These are phyloP conservation scores for Ascochyta clinopodiicola DNA, from an alignment of 2,329 filamentous ascomycete species.

Conservation along the genomic window DNA sequence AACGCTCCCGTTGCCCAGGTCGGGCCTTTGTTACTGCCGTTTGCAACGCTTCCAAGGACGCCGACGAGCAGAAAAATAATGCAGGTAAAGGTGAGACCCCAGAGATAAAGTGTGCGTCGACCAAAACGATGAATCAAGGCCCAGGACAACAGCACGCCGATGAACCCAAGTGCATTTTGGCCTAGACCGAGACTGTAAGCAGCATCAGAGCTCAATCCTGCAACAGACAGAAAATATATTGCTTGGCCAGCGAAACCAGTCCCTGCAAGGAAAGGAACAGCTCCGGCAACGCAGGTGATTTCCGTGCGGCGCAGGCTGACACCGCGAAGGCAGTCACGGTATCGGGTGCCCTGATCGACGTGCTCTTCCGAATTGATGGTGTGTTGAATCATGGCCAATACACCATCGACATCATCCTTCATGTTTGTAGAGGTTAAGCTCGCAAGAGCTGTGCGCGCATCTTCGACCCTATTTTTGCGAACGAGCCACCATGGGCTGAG, in stretches of 20 bases:
- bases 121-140: slow-evolving; percentile 77
- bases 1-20: slow-evolving; percentile 27
- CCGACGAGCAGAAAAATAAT: slow-evolving; percentile 66
- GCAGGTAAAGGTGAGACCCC: slow-evolving; percentile 65
- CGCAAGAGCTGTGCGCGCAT: slow-evolving; percentile 6
- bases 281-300: slow-evolving; percentile 62
- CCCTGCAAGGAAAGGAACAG: slow-evolving; percentile 46
- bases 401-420: slow-evolving; percentile 23
- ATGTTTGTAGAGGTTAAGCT: slow-evolving; percentile 50
- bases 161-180: slow-evolving; percentile 61
- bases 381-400: slow-evolving; percentile 78
- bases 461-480: slow-evolving; percentile 4
- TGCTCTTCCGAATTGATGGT: slow-evolving; percentile 77
- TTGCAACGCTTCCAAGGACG: slow-evolving; percentile 3
- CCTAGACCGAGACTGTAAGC: slow-evolving; percentile 56
- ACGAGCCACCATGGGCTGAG: slow-evolving; percentile 12
- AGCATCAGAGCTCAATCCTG: slow-evolving; percentile 48
- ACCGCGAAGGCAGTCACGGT: slow-evolving; percentile 81
- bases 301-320: slow-evolving; percentile 78
- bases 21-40: slow-evolving; percentile 44
- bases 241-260: slow-evolving; percentile 31
- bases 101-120: slow-evolving; percentile 75
- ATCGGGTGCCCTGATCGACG: slow-evolving; percentile 69
- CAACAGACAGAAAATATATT: slow-evolving; percentile 55
- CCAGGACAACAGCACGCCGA: slow-evolving; percentile 76